A percentile compares a stretch with the other conserved stretches of the same genome.
Conservation (phyloP, 441 rosid species). For the Pelargonium australe region DNA sequence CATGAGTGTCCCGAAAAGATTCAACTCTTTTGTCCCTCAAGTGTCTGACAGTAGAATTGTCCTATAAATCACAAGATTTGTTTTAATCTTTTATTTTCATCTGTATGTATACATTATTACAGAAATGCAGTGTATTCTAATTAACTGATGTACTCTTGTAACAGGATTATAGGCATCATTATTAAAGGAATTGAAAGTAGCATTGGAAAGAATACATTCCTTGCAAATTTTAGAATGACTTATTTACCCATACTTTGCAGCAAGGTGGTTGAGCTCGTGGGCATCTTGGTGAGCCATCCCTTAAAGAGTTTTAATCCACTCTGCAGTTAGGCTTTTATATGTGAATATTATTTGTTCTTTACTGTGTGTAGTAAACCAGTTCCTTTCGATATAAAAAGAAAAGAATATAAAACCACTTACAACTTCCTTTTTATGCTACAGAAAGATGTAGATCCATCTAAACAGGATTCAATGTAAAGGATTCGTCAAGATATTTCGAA, state of each 20-base stretch:
- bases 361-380: not conserved
- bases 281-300: slow-evolving; percentile 60
- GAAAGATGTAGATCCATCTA: slow-evolving; percentile 82
- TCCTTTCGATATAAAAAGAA: not conserved
- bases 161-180: slow-evolving; percentile 81
- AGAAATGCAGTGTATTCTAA: not conserved
- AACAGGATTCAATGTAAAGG: slow-evolving; percentile 39
- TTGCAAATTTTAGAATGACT: slow-evolving; percentile 81
- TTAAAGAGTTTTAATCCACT: not conserved
- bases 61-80: not conserved
- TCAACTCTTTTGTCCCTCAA: not conserved
- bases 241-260: slow-evolving; percentile 64
- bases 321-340: slow-evolving; percentile 4
- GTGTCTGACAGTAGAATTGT: not conserved
- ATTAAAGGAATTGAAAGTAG: slow-evolving; percentile 81
- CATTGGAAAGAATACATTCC: slow-evolving; percentile 76
- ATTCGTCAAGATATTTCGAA: no score
- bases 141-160: slow-evolving; percentile 21
- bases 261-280: slow-evolving; percentile 85
- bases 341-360: slow-evolving; percentile 3
- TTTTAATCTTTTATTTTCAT: not conserved
- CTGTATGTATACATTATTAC: not conserved
- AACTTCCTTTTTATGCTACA: slow-evolving; percentile 34
- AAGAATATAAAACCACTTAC: slow-evolving; percentile 1
- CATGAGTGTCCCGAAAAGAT: slow-evolving; percentile 5